Evolutionary conservation across 2,329 filamentous ascomycete species (phyloP).

Genomic region (Sporothrix luriei): DNA sequence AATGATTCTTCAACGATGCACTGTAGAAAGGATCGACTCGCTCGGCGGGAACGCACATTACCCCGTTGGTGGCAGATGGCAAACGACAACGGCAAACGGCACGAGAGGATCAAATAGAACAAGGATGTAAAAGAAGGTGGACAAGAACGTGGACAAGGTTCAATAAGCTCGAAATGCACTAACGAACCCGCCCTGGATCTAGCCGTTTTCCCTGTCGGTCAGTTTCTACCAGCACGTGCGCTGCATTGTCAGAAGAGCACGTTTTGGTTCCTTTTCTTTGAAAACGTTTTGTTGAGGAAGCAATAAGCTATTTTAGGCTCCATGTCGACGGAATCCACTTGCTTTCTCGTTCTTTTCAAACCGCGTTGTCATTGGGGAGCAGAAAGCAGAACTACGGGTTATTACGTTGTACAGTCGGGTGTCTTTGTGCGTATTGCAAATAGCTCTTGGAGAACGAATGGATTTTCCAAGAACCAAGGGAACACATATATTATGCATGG

Average conservation of each 20-base stretch:
- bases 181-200: constrained; percentile 1
- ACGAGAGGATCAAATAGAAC: not conserved
- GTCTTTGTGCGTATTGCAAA: not conserved
- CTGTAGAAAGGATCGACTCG: not conserved
- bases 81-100: not conserved
- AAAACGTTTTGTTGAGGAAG: too few species aligned
- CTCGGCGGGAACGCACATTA: not conserved
- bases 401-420: too few species aligned
- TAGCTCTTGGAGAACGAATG: not conserved
- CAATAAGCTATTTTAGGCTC: too few species aligned
- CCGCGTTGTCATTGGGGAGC: constrained; percentile 2
- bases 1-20: too few species aligned
- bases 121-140: not conserved
- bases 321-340: not conserved
- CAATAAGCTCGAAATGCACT: not conserved
- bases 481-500: not conserved
- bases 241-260: not conserved
- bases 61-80: not conserved
- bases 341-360: not conserved
- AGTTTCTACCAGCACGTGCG: constrained; percentile 3
- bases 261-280: not conserved
- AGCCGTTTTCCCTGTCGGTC: constrained; percentile 7
- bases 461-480: too few species aligned
- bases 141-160: not conserved
- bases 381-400: not conserved